Evolutionary conservation across 768 basidiomycete genomes (phyloP), one percentile per base, ranked within the genome.

Genomic region (Hygrocybe punicea): DNA sequence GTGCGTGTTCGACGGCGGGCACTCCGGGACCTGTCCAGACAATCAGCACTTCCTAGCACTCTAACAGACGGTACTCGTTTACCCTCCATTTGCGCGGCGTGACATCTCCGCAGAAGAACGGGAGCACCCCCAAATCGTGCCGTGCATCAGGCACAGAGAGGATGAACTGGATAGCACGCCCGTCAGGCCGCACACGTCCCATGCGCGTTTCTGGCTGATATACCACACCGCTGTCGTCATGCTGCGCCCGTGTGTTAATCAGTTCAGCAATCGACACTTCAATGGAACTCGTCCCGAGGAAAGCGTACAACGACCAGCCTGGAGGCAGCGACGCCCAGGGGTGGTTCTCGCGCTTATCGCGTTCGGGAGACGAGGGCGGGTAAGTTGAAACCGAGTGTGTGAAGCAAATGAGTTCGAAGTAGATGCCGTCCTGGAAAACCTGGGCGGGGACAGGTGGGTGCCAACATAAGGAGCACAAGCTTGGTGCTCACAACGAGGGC

Each of bases 61-160:
- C n/a, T n/a, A 45, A 19, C 17, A 13, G n/a, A 46, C 21, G 36
- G 8, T 13, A 40, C n/a, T 42, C 19, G 71, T 81, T 17, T 62
- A 86, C 89, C 68, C 88, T 74, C 68, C 78, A 76, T 2, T 69
- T 60, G 49, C 87, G 72, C 2, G 85, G 81, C 3, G 86, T 88
- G 2, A 87, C 71, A 63, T 90, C 88, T 11, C 85, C 85, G 62
- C 89, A 90, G 68, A 85, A 90, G 64, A 90, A 90, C 6, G 88
- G 87, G 16, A 84, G 67, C 1, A 63, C 61, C 2, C 79, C 78
- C 10, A 69, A 62, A 8, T 53, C 23, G 24, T 56, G 49, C 17
- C 45, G 60, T 34, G 45, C 53, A 23, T 51, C 63, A 1, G 84
- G 74, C 3, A 73, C 67, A 2, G 74, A 79, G 37, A 87, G 79